phyloP scores from a whole-genome alignment of 2,329 filamentous ascomycete species.

The Arachnopeziza araneosa region DNA sequence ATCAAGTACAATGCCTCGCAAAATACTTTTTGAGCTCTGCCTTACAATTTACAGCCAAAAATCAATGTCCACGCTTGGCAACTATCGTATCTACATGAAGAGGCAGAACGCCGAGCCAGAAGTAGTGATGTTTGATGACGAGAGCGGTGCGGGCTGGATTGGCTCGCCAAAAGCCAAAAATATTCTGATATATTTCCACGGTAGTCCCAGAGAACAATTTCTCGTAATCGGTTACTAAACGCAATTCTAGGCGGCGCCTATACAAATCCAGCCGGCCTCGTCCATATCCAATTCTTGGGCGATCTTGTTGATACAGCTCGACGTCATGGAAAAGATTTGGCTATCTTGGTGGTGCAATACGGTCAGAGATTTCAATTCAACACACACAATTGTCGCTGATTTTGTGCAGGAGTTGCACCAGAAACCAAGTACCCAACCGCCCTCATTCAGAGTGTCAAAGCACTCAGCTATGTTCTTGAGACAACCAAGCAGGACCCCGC shows the following conservation, averaged over 20 bases:
- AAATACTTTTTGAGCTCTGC: background rate
- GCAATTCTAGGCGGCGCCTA: background rate
- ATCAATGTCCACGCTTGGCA: background rate
- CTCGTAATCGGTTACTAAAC: background rate
- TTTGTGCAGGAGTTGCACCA: background rate
- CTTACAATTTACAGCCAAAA: background rate
- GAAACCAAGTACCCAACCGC: background rate
- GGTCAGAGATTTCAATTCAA: background rate
- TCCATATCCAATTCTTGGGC: background rate
- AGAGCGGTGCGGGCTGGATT: background rate
- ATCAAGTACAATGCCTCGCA: background rate
- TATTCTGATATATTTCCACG: background rate
- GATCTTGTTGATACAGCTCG: background rate
- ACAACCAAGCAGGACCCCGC: background rate
- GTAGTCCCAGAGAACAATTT: background rate
- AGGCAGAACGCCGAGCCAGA: background rate
- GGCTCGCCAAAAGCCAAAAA: background rate
- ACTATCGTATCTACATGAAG: background rate
- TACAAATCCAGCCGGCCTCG: background rate
- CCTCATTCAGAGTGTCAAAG: background rate
- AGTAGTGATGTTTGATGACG: background rate
- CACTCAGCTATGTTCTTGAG: background rate
- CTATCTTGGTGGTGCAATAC: background rate
- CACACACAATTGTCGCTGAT: background rate
- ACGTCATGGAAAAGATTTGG: background rate